Evolutionary conservation across 192 early-diverging fungal genomes (phyloP).

Genomic region (Podila clonocystis): DNA sequence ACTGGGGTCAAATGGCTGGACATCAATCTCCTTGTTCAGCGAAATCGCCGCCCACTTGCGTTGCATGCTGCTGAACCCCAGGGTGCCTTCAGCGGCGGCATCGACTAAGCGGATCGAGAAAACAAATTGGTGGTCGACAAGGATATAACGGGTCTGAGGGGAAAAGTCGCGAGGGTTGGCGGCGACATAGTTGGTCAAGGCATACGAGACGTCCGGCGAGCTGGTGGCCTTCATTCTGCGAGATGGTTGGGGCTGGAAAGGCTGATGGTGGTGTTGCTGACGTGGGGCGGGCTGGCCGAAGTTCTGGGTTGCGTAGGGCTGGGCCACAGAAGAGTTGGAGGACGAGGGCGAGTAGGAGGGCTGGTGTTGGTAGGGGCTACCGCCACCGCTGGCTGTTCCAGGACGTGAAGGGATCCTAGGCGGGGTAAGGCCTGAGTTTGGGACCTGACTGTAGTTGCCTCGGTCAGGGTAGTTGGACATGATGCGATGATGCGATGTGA

Average conservation of each 20-base stretch:
- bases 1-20: slow-evolving; percentile 60
- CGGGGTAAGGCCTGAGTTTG: neutral
- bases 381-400: neutral
- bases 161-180: slow-evolving; percentile 80
- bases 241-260: slow-evolving; percentile 50
- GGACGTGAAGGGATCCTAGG: slow-evolving; percentile 30
- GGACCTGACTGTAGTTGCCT: slow-evolving; percentile 27
- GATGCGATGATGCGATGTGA: too few relatives aligned
- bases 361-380: slow-evolving; percentile 18
- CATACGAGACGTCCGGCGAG: slow-evolving; percentile 27
- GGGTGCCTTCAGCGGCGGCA: slow-evolving; percentile 7
- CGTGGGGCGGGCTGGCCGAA: slow-evolving; percentile 19
- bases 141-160: slow-evolving; percentile 71
- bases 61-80: slow-evolving; percentile 46
- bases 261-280: slow-evolving; percentile 17
- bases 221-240: slow-evolving; percentile 30
- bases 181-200: slow-evolving; percentile 82
- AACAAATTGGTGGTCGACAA: slow-evolving; percentile 81
- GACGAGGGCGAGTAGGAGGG: slow-evolving; percentile 12
- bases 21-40: slow-evolving; percentile 64
- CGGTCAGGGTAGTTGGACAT: slow-evolving; percentile 47
- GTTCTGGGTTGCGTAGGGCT: neutral
- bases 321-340: neutral
- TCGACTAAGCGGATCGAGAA: slow-evolving; percentile 73
- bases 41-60: slow-evolving; percentile 61